Evolutionary conservation across 495 filamentous ascomycete genomes (phyloP), one percentile per base, ranked within the genome.

Genomic region (Trichoderma parareesei): DNA sequence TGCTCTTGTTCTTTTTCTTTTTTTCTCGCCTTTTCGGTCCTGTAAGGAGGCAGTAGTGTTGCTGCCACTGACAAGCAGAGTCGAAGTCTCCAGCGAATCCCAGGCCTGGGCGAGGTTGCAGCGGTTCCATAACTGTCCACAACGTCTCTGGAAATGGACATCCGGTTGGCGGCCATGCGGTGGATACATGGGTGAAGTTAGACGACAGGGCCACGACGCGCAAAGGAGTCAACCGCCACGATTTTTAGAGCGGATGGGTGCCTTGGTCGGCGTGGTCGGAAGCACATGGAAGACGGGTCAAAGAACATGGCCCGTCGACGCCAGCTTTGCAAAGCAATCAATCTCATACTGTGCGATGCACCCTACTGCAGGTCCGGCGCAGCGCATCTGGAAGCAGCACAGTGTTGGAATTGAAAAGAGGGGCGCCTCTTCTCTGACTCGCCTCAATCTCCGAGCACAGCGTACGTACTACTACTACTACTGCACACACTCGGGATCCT

Each of bases 121-220:
- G 20, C n/a, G 53, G 53, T 57, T 57, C 53, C 53, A 57, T 57
- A 57, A 27, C 37, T 57, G 27, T 37, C 53, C 53, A 33, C 20
- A 14, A 33, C 7, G 20, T 10, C 27, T 57, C 53, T 37, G 6
- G 16, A 35, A 35, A 33, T 35, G 27, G 14, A 14, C 53, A 49
- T 57, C 20, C 33, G 53, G 53, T 57, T 57, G 53, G 53, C 33
- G 20, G 53, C 35, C 33, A 8, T 27, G 33, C 27, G 33, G 53
- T 57, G 53, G 53, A 37, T 33, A 57, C 53, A 10, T 57, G 8
- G 53, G 53, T 57, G 53, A 57, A 57, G 53, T 57, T 57, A 57
- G 20, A 57, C 53, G 53, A 57, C 53, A 37, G 20, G 27, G 53
- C 53, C 53, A 57, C 20, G 53, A 38, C 53, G 18, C n/a, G 9